phyloP scores from a whole-genome alignment of 352 stramenopile species.

The Pythium dissimile region DNA sequence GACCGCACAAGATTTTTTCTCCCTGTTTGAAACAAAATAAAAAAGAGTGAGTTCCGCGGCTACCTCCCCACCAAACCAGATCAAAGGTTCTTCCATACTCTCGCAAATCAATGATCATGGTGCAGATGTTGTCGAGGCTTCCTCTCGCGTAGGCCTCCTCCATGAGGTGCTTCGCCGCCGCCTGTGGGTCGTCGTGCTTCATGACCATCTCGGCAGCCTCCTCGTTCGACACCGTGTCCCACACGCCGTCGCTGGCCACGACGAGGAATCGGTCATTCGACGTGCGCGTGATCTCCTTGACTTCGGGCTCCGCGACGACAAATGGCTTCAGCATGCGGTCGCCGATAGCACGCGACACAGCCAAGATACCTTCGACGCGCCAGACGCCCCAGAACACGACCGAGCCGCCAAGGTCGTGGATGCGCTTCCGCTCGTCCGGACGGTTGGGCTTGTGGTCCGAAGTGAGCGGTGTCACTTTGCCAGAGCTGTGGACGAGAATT shows the following conservation, averaged over 20 bases:
- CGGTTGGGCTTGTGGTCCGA: slow-evolving; percentile 91
- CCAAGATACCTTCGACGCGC: slow-evolving; percentile 92
- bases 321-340: slow-evolving; percentile 92
- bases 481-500: slow-evolving; percentile 79
- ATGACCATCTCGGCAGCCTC: slow-evolving; percentile 74
- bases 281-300: slow-evolving; percentile 60
- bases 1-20: slow-evolving; percentile 43
- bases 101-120: slow-evolving; percentile 89
- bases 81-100: slow-evolving; percentile 28
- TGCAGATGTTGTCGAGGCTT: slow-evolving; percentile 91
- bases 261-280: slow-evolving; percentile 81
- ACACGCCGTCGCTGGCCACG: slow-evolving; percentile 90
- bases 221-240: slow-evolving; percentile 89
- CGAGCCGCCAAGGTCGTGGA: slow-evolving; percentile 84
- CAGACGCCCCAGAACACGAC: slow-evolving; percentile 92
- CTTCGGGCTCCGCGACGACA: slow-evolving; percentile 89
- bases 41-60: background rate
- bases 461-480: slow-evolving; percentile 76
- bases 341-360: slow-evolving; percentile 90
- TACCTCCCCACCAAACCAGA: background rate
- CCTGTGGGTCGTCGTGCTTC: slow-evolving; percentile 64
- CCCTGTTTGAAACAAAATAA: slow-evolving; percentile 22
- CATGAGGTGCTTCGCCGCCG: slow-evolving; percentile 75
- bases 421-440: slow-evolving; percentile 85
- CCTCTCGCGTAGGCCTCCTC: slow-evolving; percentile 81